Conservation (phyloP, 2,329 filamentous ascomycete species). For the Neofusicoccum sp. region DNA sequence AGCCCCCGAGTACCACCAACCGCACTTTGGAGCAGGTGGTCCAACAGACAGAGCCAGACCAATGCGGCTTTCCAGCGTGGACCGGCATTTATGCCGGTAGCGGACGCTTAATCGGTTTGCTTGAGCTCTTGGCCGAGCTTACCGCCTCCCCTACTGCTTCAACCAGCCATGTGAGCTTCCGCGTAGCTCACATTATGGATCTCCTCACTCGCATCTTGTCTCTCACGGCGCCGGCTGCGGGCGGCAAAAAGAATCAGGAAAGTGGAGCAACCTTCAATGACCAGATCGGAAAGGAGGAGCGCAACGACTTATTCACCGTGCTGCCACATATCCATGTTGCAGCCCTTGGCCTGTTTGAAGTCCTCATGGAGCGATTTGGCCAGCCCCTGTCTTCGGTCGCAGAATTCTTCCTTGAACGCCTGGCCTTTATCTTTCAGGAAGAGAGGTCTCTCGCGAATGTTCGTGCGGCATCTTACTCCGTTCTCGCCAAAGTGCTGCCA, state of each 20-base stretch:
- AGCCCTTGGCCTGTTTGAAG: slow-evolving; percentile 61
- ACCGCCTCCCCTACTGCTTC: slow-evolving; percentile 59
- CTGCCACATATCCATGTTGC: slow-evolving; percentile 74
- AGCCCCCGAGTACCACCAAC: slow-evolving; percentile 26
- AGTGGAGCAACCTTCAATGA: slow-evolving; percentile 53
- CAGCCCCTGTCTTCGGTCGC: slow-evolving; percentile 58
- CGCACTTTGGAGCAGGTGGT: slow-evolving; percentile 32
- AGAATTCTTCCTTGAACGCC: slow-evolving; percentile 67
- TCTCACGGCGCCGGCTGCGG: slow-evolving; percentile 54
- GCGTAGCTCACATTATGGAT: slow-evolving; percentile 66
- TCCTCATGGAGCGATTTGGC: slow-evolving; percentile 59
- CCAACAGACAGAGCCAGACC: slow-evolving; percentile 41
- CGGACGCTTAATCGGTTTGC: slow-evolving; percentile 65
- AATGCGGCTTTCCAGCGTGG: slow-evolving; percentile 65
- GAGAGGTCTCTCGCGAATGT: slow-evolving; percentile 53
- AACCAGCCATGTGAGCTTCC: slow-evolving; percentile 63
- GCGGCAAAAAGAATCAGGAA: slow-evolving; percentile 32
- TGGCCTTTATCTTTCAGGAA: slow-evolving; percentile 65
- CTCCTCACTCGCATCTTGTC: slow-evolving; percentile 68
- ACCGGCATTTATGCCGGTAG: slow-evolving; percentile 70
- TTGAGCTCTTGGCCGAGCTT: slow-evolving; percentile 64
- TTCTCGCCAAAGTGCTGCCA: slow-evolving; percentile 58
- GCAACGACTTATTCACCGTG: slow-evolving; percentile 71
- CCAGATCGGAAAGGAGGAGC: slow-evolving; percentile 75
- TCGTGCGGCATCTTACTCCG: slow-evolving; percentile 60